Evolutionary conservation across 1,284 basidiomycete genomes (phyloP), one percentile per base, ranked within the genome.

Genomic region (Pseudomicrostroma phylloplanum): DNA sequence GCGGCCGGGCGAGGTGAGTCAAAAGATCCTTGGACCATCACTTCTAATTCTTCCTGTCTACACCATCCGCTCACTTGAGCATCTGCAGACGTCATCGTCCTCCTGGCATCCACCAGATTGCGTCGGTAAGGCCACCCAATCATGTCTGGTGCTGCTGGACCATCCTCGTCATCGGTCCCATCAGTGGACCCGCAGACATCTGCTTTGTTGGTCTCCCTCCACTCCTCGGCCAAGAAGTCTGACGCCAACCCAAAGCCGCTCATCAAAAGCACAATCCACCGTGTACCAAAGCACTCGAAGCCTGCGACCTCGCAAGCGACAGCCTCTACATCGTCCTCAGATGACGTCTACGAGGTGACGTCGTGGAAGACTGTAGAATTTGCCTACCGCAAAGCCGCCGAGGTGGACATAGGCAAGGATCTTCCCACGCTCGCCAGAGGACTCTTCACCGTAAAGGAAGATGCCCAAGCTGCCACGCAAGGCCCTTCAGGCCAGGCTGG

Each of bases 351-450:
- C 51, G 21, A 19, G 21, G 25, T 64, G 40, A 51, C 55, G 7
- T 73, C 70, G 0, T 79, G 77, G 77, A 76, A 76, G 61, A 68
- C 71, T 12, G 63, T 66, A 9, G 77, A 79, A 51, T 79, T 74
- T 62, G 77, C 77, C 13, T 79, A 78, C 49, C 72, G 77, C 39
- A 75, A 78, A 55, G 65, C 69, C 17, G 68, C 62, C n/a, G 65
- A 62, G 1, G 56, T 69, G 17, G 62, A 61, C 7, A 65, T 69
- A n/a, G 56, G 19, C 11, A 51, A 63, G 2, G 64, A 66, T 19
- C 68, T 79, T 1, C 77, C 77, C 12, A 79, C 75, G 0, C 65
- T 79, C 1, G 75, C 77, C 6, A 65, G 77, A 8, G 77, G 77
- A 1, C 70, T 79, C 0, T 79, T 79, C 49, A 77, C 76, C 17